Base-by-base conservation (phyloP, 1,139 yeast species). In the Pichia sp. region DNA sequence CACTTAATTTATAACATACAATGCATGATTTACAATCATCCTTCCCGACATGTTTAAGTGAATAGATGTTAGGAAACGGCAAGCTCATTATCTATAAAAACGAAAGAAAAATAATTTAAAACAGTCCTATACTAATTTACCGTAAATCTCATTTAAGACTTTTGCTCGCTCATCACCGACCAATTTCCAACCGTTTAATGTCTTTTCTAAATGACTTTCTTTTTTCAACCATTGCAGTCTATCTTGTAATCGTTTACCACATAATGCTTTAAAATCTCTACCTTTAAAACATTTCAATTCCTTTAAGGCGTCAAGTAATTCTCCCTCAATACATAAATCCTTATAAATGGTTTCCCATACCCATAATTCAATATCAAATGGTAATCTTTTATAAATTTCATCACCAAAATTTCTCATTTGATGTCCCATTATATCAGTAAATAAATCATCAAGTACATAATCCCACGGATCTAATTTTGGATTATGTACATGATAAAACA, bases 1-100 rank as follows among this genome's bases (percentile, higher is more conserved):
- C 50, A 0, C 79, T 63, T 1, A 80, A 75, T 58, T 76, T 77
- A 62, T 67, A 79, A 64, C 84, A 80, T 16, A 79, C 64, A 29
- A 58, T 53, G 60, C 84, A 80, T 1, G 83, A 63, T 58, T 71
- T 75, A 42, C 73, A 54, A 49, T 73, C 76, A 6, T 63, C 53
- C 0, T 65, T 69, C 0, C 79, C 72, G 13, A 78, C 83, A 45
- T 65, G 65, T 50, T 76, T 67, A 30, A 70, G 56, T 10, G 58
- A 62, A 60, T 80, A 79, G 7, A 69, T 67, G 61, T 79, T 79
- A 13, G 69, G 66, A 57, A 79, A 79, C 5, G 80, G 77, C 4
- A 50, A 36, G 18, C 28, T 25, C 42, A 39, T 39, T 22, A 22
- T 22, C 18, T 22, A 39, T 13, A 5, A 22, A 39, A 39, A 39